A percentile compares a stretch with the other conserved stretches of the same genome.
Conservation (phyloP, 106 monocot species). For the Acanthochlamys bracteata region DNA sequence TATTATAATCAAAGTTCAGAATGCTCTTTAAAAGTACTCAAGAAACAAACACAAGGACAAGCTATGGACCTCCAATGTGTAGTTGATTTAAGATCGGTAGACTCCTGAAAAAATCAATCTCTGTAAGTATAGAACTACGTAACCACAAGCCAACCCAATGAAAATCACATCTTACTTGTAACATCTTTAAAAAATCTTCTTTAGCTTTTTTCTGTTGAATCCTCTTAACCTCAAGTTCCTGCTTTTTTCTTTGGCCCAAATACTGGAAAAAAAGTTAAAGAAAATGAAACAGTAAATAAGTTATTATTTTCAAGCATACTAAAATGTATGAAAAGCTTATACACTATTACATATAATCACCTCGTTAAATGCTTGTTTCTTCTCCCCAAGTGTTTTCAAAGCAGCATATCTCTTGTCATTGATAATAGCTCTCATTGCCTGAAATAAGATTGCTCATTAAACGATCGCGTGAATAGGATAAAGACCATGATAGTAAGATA, state of each 20-base stretch:
- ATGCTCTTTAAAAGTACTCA: neutral
- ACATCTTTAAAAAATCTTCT: conserved; percentile 87
- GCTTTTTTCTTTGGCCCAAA: conserved; percentile 88
- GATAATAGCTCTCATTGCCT: conserved; percentile 91
- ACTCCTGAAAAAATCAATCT: conserved; percentile 41
- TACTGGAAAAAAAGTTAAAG: conserved; percentile 33
- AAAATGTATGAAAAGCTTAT: neutral
- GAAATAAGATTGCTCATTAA: conserved; percentile 3
- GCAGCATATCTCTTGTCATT: conserved; percentile 97
- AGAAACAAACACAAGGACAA: neutral
- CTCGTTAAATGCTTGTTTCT: conserved; percentile 99
- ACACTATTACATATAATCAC: conserved; percentile 15
- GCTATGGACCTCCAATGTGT: conserved; percentile 68
- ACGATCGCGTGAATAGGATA: conserved; percentile 28
- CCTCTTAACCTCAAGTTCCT: conserved; percentile 79
- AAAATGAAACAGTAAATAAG: conserved; percentile 7
- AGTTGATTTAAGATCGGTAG: conserved; percentile 68
- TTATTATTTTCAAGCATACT: neutral
- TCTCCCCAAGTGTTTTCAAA: conserved; percentile 88
- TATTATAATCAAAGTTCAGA: neutral
- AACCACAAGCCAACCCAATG: neutral
- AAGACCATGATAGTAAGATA: neutral
- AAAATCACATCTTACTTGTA: conserved; percentile 47
- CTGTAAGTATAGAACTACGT: neutral
- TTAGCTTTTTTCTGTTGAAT: conserved; percentile 83